These are phyloP conservation scores for Pyrenula aspistea DNA, from an alignment of 495 filamentous ascomycete species.

Conservation along the genomic window DNA sequence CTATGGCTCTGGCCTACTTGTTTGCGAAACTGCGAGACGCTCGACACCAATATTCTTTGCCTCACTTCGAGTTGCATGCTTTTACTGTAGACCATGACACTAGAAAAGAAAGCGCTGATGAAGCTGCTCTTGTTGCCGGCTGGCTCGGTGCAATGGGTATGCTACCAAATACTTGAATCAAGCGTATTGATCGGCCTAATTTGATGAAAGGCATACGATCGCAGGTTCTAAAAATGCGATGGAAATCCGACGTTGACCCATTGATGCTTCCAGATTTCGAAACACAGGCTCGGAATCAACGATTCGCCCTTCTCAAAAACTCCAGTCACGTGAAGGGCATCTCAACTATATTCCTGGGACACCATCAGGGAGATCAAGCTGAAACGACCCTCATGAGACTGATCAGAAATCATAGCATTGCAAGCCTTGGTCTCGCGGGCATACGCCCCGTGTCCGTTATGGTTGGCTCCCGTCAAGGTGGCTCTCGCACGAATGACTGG, in stretches of 20 bases:
- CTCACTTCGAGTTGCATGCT: constrained; percentile 34
- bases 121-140: constrained; percentile 49
- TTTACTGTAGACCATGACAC: constrained; percentile 73
- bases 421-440: constrained; percentile 36
- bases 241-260: constrained; percentile 26
- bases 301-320: constrained; percentile 59
- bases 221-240: constrained; percentile 36
- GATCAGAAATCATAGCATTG: constrained; percentile 40
- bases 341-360: constrained; percentile 54
- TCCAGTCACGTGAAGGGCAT: constrained; percentile 39
- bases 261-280: constrained; percentile 54
- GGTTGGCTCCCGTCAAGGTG: neutral
- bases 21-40: constrained; percentile 34
- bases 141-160: constrained; percentile 35
- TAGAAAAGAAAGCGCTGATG: constrained; percentile 51
- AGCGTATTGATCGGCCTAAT: constrained; percentile 1
- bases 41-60: neutral
- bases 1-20: constrained; percentile 83
- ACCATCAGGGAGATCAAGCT: constrained; percentile 77
- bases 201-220: constrained; percentile 31
- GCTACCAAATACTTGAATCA: constrained; percentile 2
- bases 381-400: constrained; percentile 79
- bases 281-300: constrained; percentile 58
- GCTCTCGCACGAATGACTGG: neutral
- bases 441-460: neutral